phyloP scores from a whole-genome alignment of 1,139 yeast genomes.

The Lodderomyces parapsilosis region DNA sequence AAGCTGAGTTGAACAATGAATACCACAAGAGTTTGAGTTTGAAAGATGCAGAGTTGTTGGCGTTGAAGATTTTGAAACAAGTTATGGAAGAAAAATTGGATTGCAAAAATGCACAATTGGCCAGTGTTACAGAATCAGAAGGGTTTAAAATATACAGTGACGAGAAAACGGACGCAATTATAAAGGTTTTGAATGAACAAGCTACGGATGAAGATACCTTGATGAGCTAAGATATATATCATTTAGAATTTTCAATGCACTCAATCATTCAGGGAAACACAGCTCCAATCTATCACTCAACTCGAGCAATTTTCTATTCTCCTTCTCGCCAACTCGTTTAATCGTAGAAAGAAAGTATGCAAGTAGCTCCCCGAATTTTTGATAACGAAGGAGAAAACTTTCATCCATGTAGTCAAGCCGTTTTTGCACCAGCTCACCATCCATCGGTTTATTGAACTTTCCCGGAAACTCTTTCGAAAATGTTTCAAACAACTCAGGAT shows the following conservation, averaged over 20 bases:
- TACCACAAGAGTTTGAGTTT: conserved; percentile 93
- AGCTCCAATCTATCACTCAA: conserved; percentile 54
- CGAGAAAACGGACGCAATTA: conserved; percentile 79
- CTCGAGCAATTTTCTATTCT: conserved; percentile 54
- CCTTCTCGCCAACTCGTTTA: conserved; percentile 60
- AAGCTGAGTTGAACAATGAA: conserved; percentile 94
- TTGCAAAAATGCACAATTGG: conserved; percentile 92
- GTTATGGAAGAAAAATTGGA: conserved; percentile 99
- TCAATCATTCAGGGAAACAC: conserved; percentile 24
- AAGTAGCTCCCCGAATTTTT: conserved; percentile 54
- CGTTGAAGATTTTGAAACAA: conserved; percentile 88
- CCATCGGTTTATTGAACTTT: conserved; percentile 38
- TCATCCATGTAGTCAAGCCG: conserved; percentile 48
- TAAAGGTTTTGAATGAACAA: conserved; percentile 71
- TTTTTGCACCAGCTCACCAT: conserved; percentile 34
- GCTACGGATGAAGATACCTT: conserved; percentile 38
- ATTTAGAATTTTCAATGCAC: background rate
- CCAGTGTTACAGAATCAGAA: conserved; percentile 81
- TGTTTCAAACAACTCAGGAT: conserved; percentile 42
- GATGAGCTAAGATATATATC: conserved; percentile 9
- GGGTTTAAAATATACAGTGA: conserved; percentile 89
- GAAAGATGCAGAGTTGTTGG: conserved; percentile 88
- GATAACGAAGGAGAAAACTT: conserved; percentile 51
- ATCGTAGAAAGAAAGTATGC: conserved; percentile 55
- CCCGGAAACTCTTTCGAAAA: conserved; percentile 40